Percentiles rank a stretch among this genome's conserved stretches.
Evolutionary conservation across 305 asterid species (phyloP).

Genomic region (Fraxinus floribunda): DNA sequence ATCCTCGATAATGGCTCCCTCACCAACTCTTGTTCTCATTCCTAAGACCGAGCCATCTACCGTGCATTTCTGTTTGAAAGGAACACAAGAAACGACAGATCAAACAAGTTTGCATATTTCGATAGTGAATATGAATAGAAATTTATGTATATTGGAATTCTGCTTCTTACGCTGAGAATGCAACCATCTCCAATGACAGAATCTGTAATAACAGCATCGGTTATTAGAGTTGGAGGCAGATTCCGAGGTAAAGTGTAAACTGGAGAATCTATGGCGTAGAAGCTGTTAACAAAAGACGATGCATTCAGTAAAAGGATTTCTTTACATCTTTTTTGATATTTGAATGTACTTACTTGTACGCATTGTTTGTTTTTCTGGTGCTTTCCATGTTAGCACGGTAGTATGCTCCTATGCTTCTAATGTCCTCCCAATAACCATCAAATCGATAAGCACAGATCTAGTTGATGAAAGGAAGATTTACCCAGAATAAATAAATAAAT

Average conservation of each 20-base stretch:
- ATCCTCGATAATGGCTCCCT: constrained; percentile 66
- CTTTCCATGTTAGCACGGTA: constrained; percentile 69
- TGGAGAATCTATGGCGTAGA: constrained; percentile 59
- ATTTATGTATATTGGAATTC: not conserved
- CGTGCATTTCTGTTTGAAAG: constrained; percentile 60
- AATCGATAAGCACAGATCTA: constrained; percentile 60
- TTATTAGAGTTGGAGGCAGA: constrained; percentile 72
- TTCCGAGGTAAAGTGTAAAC: constrained; percentile 77
- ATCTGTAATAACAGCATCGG: constrained; percentile 64
- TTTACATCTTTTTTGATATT: constrained; percentile 16
- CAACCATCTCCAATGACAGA: constrained; percentile 79
- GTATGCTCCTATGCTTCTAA: constrained; percentile 71
- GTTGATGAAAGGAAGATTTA: not conserved
- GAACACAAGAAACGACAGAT: not conserved
- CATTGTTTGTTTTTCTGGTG: constrained; percentile 40
- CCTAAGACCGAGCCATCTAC: constrained; percentile 70
- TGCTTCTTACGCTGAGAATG: constrained; percentile 58
- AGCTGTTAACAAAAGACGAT: constrained; percentile 39
- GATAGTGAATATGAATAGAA: not conserved
- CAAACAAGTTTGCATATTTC: not conserved
- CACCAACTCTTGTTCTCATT: constrained; percentile 61
- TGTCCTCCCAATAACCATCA: constrained; percentile 80
- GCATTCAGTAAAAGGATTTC: not conserved
- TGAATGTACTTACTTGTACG: constrained; percentile 48
- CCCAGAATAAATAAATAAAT: not conserved